These are phyloP conservation scores for Trametes cingulata DNA, from an alignment of 768 basidiomycete genomes.

Conservation along the genomic window DNA sequence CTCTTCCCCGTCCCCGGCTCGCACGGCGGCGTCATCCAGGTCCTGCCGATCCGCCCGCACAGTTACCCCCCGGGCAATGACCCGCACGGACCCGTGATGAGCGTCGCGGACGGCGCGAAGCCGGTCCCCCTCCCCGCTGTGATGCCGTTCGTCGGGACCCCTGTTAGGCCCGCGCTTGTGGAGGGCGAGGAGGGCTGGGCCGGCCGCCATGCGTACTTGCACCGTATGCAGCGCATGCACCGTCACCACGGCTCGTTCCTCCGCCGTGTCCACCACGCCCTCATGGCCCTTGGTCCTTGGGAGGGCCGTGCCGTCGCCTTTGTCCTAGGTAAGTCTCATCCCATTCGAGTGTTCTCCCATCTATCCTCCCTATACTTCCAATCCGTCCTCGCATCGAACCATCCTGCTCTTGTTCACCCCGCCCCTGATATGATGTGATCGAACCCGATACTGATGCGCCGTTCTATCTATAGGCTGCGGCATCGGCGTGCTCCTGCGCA, in stretches of 20 bases:
- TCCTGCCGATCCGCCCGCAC: background rate
- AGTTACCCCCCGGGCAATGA: background rate
- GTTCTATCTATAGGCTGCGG: slow-evolving; percentile 60
- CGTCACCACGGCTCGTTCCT: slow-evolving; percentile 45
- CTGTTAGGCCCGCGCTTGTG: slow-evolving; percentile 12
- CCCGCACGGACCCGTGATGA: no score
- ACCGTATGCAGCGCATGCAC: background rate
- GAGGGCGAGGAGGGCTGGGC: slow-evolving; percentile 3
- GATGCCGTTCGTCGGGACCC: slow-evolving; percentile 24
- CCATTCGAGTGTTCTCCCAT: background rate
- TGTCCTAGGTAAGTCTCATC: slow-evolving; percentile 62
- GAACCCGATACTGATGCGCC: background rate
- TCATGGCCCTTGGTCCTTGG: slow-evolving; percentile 76
- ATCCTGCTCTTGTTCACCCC: no score
- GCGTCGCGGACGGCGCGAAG: no score
- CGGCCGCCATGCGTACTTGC: background rate
- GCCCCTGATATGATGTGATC: background rate
- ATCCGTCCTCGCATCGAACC: no score
- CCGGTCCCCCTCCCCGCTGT: no score
- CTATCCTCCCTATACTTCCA: background rate
- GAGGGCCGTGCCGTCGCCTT: slow-evolving; percentile 83
- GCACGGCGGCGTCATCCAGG: background rate
- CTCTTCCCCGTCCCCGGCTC: background rate
- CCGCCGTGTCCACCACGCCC: slow-evolving; percentile 60
- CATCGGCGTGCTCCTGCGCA: slow-evolving; percentile 77